A percentile compares a stretch with the other conserved stretches of the same genome.
These are phyloP conservation scores for Kodamaea sp. DNA, from an alignment of 1,139 yeast species.

Conservation along the genomic window DNA sequence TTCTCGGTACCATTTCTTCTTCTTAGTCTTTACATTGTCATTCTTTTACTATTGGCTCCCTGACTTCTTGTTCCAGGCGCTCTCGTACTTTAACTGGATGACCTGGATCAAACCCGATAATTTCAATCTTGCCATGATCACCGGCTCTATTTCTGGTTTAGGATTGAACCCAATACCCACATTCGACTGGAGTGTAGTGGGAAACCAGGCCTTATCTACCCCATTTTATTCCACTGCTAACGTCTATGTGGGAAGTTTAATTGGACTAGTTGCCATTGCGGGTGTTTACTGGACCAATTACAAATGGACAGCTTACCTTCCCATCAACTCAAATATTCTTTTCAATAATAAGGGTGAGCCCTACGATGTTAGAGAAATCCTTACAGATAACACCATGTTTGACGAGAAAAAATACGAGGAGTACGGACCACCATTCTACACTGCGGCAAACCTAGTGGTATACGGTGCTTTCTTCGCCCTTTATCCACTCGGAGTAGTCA, in stretches of 20 bases:
- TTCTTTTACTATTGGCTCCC: slow-evolving; percentile 23
- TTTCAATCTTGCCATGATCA: slow-evolving; percentile 18
- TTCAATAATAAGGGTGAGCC: slow-evolving; percentile 17
- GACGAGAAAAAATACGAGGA: slow-evolving; percentile 20
- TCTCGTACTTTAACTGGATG: slow-evolving; percentile 22
- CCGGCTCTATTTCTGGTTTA: slow-evolving; percentile 19
- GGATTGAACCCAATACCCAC: slow-evolving; percentile 22
- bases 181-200: slow-evolving; percentile 20
- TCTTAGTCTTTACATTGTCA: slow-evolving; percentile 12
- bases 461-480: slow-evolving; percentile 37
- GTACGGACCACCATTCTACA: slow-evolving; percentile 45
- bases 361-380: slow-evolving; percentile 15
- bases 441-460: slow-evolving; percentile 43
- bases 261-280: slow-evolving; percentile 36
- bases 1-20: slow-evolving; percentile 19
- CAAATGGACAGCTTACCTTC: slow-evolving; percentile 19
- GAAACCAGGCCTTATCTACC: slow-evolving; percentile 8
- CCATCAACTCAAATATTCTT: slow-evolving; percentile 17
- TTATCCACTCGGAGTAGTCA: slow-evolving; percentile 17
- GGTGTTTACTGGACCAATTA: slow-evolving; percentile 26
- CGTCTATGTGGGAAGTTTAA: slow-evolving; percentile 34
- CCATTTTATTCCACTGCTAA: slow-evolving; percentile 37
- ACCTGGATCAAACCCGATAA: slow-evolving; percentile 23
- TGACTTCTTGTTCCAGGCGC: slow-evolving; percentile 17
- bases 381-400: slow-evolving; percentile 14